Conservation (phyloP, 495 filamentous ascomycete genomes). For the Podospora bellae-mahoneyi region DNA sequence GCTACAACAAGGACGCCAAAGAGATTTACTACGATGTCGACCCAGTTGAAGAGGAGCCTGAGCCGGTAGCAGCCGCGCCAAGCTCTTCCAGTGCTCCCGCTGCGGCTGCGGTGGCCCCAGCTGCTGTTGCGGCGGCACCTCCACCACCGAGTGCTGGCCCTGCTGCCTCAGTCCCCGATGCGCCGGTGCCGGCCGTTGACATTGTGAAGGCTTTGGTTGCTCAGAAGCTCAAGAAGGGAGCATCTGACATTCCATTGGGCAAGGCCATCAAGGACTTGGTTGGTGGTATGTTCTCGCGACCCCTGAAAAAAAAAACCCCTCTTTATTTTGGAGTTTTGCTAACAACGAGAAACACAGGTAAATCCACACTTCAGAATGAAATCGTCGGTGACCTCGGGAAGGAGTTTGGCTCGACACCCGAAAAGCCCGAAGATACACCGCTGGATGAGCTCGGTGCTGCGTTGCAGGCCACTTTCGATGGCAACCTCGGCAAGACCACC, state of each 20-base stretch:
- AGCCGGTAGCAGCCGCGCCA: conserved; percentile 49
- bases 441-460: conserved; percentile 91
- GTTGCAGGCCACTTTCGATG: conserved; percentile 97
- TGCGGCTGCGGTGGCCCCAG: conserved; percentile 50
- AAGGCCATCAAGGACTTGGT: conserved; percentile 99
- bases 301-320: neutral
- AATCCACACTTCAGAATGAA: conserved; percentile 97
- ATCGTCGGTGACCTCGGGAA: conserved; percentile 95
- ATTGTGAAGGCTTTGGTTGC: conserved; percentile 87
- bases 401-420: conserved; percentile 95
- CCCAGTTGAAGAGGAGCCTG: conserved; percentile 85
- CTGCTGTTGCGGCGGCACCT: conserved; percentile 53
- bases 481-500: conserved; percentile 94
- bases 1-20: conserved; percentile 99
- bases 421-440: conserved; percentile 97
- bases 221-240: conserved; percentile 96
- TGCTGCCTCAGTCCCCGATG: conserved; percentile 83
- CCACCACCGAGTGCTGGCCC: conserved; percentile 74
- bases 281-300: conserved; percentile 63
- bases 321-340: conserved; percentile 14
- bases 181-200: conserved; percentile 80
- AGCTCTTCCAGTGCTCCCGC: conserved; percentile 45
- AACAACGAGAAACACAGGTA: conserved; percentile 53
- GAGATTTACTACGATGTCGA: conserved; percentile 99
- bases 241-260: conserved; percentile 83